Evolutionary conservation across 345 rosid genomes (phyloP).

Genomic region (Citrus inodora): DNA sequence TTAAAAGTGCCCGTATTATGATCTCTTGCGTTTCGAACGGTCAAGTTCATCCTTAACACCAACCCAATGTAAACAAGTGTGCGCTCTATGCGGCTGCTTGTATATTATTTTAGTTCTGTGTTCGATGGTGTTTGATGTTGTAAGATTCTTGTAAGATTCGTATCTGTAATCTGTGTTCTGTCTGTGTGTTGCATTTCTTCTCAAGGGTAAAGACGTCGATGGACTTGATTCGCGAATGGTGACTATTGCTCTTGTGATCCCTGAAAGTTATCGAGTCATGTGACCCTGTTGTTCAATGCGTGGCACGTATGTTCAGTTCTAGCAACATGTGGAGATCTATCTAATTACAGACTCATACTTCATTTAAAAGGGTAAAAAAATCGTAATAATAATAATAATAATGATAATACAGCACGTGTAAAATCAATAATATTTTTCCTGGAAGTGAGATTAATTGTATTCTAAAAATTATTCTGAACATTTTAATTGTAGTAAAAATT

Average conservation of each 20-base stretch:
- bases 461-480: no score
- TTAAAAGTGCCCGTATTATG: neutral
- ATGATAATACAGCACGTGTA: no score
- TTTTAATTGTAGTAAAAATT: no score
- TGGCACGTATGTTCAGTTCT: no score
- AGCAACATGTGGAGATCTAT: no score
- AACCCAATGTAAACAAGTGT: neutral
- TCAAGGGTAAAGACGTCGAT: neutral
- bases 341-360: no score
- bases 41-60: neutral
- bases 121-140: neutral
- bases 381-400: no score
- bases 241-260: neutral
- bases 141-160: neutral
- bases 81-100: neutral
- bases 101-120: neutral
- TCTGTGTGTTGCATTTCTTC: neutral
- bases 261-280: neutral
- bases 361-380: no score
- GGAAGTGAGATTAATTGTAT: no score
- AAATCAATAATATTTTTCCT: no score
- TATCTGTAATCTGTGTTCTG: neutral
- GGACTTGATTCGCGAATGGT: neutral
- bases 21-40: neutral
- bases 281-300: neutral